phyloP scores from a whole-genome alignment of 2,329 filamentous ascomycete species.

The Ophiostoma sp. region DNA sequence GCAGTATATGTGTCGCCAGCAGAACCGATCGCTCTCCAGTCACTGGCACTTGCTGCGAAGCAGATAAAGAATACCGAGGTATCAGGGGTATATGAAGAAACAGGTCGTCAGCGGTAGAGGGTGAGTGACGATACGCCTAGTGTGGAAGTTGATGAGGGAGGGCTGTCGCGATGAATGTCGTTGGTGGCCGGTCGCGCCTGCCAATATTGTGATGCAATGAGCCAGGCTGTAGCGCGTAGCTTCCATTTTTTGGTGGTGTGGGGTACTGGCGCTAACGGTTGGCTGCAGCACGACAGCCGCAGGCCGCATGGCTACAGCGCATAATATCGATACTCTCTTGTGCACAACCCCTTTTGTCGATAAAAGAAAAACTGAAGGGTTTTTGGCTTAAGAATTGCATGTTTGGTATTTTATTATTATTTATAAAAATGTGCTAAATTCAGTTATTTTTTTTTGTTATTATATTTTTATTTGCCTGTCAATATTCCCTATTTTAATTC shows the following conservation, averaged over 20 bases:
- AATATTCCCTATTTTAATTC: too few species aligned
- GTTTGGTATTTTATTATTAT: background rate
- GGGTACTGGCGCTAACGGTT: slow-evolving; percentile 3
- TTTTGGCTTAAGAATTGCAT: background rate
- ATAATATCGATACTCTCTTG: background rate
- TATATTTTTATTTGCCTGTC: background rate
- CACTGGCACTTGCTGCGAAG: background rate
- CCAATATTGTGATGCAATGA: background rate
- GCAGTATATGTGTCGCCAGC: background rate
- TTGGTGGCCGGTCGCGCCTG: slow-evolving; percentile 9
- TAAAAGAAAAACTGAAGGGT: background rate
- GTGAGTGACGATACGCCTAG: background rate
- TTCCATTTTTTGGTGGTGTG: slow-evolving; percentile 13
- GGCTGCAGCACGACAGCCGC: slow-evolving; percentile 4
- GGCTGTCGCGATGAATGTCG: background rate
- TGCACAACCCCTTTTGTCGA: background rate
- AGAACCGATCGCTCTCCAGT: background rate
- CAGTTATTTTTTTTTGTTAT: background rate
- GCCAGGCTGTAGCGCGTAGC: background rate
- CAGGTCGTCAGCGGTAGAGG: background rate
- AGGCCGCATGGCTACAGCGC: background rate
- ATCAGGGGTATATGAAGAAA: background rate
- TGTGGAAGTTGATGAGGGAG: background rate
- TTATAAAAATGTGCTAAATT: too few species aligned
- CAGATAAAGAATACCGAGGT: background rate